Base-by-base conservation (phyloP, 2,329 filamentous ascomycete genomes). In the Atkinsonella texensis region DNA sequence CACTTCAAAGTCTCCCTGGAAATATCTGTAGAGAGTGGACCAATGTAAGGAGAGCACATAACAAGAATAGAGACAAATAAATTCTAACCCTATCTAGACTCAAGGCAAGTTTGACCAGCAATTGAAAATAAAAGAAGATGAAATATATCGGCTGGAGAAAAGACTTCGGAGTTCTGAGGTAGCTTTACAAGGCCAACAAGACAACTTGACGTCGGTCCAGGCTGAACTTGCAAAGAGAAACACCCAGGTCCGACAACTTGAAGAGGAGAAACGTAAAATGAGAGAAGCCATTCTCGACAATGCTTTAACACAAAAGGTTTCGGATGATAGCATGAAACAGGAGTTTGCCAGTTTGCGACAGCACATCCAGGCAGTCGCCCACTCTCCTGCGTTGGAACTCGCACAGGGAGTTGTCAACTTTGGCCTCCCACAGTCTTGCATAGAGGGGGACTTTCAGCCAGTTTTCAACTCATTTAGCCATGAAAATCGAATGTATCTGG, bases 141-240 rank as follows among this genome's bases (percentile, higher is more conserved):
- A 46, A 10, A 20, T 9, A 6, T 18, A 23, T 1, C 8, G 17
- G 11, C 18, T 18, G n/a, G 12, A 23, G 4, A 23, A 12, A 4
- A 1, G n/a, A 38, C 7, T 23, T 0, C 17, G 1, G 2, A 2
- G 38, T 3, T 31, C 20, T 7, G 6, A 13, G 7, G 12, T 1
- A 23, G 23, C n/a, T n/a, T 9, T 15, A 2, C 28, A 28, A 28
- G 7, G 28, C 28, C 2, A 28, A 28, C 2, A 28, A 28, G 28
- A 28, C 28, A 28, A 28, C 28, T 28, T 28, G 28, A 28, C 2
- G 28, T 28, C 4, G 2, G 28, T 8, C 7, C 9, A 15, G 31
- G n/a, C 18, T 2, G n/a, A 35, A 20, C 5, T 23, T 5, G 11
- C 9, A 20, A 12, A 7, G 7, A 7, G 20, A n/a, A 9, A n/a